These are phyloP conservation scores for Cylindrotheca closterium DNA, from an alignment of 108 stramenopile genomes.

Conservation along the genomic window DNA sequence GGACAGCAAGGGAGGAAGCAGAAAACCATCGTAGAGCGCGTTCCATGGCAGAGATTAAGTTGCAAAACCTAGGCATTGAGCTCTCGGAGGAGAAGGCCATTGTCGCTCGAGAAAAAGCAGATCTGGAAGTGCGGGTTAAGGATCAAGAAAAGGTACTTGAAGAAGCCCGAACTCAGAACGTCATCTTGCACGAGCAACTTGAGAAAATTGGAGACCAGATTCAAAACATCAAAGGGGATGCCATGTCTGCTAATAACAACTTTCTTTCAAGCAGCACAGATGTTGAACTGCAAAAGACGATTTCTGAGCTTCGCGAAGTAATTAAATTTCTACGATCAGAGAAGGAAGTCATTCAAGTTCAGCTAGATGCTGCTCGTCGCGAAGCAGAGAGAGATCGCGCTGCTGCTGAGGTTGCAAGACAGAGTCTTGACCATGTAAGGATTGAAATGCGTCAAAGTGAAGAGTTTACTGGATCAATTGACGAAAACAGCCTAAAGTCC, in stretches of 20 bases:
- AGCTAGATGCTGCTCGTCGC: slow-evolving; percentile 73
- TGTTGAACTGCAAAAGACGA: slow-evolving; percentile 38
- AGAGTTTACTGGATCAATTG: slow-evolving; percentile 10
- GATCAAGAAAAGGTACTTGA: slow-evolving; percentile 60
- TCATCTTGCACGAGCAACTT: slow-evolving; percentile 78
- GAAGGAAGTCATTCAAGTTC: slow-evolving; percentile 67
- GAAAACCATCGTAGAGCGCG: slow-evolving; percentile 52
- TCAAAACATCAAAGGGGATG: slow-evolving; percentile 46
- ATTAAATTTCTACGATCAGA: slow-evolving; percentile 82
- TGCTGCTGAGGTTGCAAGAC: slow-evolving; percentile 59
- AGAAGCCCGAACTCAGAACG: slow-evolving; percentile 64
- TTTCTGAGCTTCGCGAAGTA: slow-evolving; percentile 75
- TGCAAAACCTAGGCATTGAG: slow-evolving; percentile 39
- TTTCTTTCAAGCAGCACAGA: slow-evolving; percentile 9
- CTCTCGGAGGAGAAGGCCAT: slow-evolving; percentile 42
- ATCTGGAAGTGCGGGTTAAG: slow-evolving; percentile 35
- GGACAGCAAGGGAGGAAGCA: slow-evolving; percentile 55
- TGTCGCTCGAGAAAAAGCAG: slow-evolving; percentile 58
- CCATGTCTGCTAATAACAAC: slow-evolving; percentile 22
- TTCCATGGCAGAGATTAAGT: slow-evolving; percentile 49
- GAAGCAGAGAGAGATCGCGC: slow-evolving; percentile 76
- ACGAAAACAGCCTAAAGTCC: slow-evolving; percentile 14
- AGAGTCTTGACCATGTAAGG: slow-evolving; percentile 77
- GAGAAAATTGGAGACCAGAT: slow-evolving; percentile 56
- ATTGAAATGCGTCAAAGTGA: slow-evolving; percentile 61